These are phyloP conservation scores for Plantago elongata DNA, from an alignment of 257 asterid species.

Conservation along the genomic window DNA sequence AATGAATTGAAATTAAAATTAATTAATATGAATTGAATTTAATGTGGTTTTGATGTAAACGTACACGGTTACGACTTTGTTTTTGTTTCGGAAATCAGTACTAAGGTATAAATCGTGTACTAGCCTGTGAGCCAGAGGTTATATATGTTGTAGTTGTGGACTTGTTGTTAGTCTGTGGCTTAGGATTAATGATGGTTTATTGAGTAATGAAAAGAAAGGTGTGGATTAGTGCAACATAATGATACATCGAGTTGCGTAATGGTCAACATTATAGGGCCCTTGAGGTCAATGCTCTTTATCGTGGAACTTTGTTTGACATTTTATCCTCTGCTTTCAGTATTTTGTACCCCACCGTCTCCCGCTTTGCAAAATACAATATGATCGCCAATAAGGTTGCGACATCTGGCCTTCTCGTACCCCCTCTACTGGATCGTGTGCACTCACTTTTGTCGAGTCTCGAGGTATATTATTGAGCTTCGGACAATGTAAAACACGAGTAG, in stretches of 20 bases:
- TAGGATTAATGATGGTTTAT: too few relatives aligned
- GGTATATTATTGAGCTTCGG: too few relatives aligned
- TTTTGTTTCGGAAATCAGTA: too few relatives aligned
- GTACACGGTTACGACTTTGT: too few relatives aligned
- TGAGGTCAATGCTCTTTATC: conserved; percentile 40
- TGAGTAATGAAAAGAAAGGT: neutral
- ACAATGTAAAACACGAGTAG: too few relatives aligned
- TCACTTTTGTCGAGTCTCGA: neutral
- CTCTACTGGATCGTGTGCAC: conserved; percentile 4
- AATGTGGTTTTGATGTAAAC: too few relatives aligned
- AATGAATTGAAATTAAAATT: too few relatives aligned
- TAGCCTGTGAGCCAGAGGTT: too few relatives aligned
- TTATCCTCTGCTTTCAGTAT: neutral
- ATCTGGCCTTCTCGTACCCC: conserved; percentile 23
- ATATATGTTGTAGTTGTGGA: too few relatives aligned
- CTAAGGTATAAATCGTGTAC: too few relatives aligned
- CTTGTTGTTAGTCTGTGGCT: too few relatives aligned
- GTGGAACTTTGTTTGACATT: conserved; percentile 42
- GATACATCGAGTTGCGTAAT: conserved; percentile 12
- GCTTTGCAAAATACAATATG: conserved; percentile 42
- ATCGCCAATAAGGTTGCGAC: conserved; percentile 32
- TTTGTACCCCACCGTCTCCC: conserved; percentile 22
- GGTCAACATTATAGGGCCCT: conserved; percentile 33
- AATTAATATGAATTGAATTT: too few relatives aligned
- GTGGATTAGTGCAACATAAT: conserved; percentile 10